A percentile compares a stretch with the other conserved stretches of the same genome.
Evolutionary conservation across 2,329 filamentous ascomycete species (phyloP).

Genomic region (Diplodia intermedia): DNA sequence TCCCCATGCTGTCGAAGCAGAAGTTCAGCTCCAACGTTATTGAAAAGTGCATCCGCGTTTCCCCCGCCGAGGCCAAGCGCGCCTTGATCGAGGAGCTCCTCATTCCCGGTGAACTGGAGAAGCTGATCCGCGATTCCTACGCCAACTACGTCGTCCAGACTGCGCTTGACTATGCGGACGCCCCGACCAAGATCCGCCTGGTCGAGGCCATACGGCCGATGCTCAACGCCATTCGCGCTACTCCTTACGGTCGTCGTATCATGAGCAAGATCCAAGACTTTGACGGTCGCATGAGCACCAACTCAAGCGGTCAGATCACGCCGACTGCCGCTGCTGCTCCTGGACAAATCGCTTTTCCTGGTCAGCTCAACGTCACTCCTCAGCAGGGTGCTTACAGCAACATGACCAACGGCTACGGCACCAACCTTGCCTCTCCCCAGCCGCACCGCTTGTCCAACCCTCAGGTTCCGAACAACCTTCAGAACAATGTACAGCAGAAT

Average conservation of each 20-base stretch:
- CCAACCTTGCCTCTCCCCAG: conserved; percentile 31
- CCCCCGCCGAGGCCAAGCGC: conserved; percentile 75
- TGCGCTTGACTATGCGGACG: conserved; percentile 68
- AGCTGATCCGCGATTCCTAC: conserved; percentile 87
- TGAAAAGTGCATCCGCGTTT: conserved; percentile 87
- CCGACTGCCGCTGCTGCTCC: conserved; percentile 21
- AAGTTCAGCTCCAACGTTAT: conserved; percentile 99
- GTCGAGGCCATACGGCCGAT: conserved; percentile 87
- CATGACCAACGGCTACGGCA: conserved; percentile 31
- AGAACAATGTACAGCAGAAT: conserved; percentile 45
- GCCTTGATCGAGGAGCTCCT: conserved; percentile 86
- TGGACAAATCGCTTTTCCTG: conserved; percentile 21
- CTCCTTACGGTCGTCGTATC: conserved; percentile 93
- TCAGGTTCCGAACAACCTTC: conserved; percentile 45
- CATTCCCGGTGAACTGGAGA: conserved; percentile 77
- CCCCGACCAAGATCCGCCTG: conserved; percentile 57
- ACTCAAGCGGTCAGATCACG: conserved; percentile 25
- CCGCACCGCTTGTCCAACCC: conserved; percentile 40
- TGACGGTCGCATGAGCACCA: conserved; percentile 45
- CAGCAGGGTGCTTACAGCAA: conserved; percentile 26
- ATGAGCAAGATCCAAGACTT: conserved; percentile 79
- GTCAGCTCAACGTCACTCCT: background rate
- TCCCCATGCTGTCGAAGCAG: conserved; percentile 80
- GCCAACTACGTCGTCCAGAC: conserved; percentile 99
- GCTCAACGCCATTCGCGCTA: conserved; percentile 82